Percentiles rank a stretch among this genome's conserved stretches.
Evolutionary conservation across 129 eudicot genomes (phyloP).

Genomic region (Arctium lappa): DNA sequence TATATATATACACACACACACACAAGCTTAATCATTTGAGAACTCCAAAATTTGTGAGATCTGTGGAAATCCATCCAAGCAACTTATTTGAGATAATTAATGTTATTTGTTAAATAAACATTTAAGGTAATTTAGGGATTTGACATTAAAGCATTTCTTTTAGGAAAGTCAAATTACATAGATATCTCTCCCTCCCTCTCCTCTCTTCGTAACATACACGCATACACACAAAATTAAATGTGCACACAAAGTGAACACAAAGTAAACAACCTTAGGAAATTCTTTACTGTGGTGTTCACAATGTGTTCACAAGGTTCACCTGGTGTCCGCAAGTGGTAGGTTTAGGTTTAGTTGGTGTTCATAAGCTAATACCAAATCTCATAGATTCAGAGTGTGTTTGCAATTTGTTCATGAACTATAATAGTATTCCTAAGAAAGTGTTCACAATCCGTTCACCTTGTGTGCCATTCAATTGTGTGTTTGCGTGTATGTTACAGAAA

Average conservation of each 20-base stretch:
- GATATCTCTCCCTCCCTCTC: not conserved
- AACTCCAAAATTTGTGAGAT: not conserved
- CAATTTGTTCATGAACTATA: not conserved
- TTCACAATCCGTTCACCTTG: not conserved
- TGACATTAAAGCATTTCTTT: not conserved
- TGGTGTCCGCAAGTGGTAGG: not conserved
- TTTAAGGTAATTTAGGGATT: not conserved
- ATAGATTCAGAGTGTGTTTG: not conserved
- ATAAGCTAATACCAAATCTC: not conserved
- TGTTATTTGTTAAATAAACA: not conserved
- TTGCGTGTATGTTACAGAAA: not conserved
- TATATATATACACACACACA: too few relatives aligned
- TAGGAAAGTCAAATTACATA: not conserved
- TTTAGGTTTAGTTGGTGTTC: not conserved
- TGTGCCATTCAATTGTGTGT: too few relatives aligned
- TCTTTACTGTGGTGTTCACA: not conserved
- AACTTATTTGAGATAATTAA: not conserved
- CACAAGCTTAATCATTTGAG: not conserved
- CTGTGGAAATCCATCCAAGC: not conserved
- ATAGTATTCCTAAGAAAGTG: not conserved
- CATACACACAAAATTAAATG: not conserved
- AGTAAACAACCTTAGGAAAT: not conserved
- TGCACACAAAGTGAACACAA: not conserved
- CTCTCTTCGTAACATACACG: not conserved
- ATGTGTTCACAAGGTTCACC: not conserved